Evolutionary conservation across 2,329 filamentous ascomycete genomes (phyloP), one percentile per base, ranked within the genome.

Genomic region (Metarhizium brunneum): DNA sequence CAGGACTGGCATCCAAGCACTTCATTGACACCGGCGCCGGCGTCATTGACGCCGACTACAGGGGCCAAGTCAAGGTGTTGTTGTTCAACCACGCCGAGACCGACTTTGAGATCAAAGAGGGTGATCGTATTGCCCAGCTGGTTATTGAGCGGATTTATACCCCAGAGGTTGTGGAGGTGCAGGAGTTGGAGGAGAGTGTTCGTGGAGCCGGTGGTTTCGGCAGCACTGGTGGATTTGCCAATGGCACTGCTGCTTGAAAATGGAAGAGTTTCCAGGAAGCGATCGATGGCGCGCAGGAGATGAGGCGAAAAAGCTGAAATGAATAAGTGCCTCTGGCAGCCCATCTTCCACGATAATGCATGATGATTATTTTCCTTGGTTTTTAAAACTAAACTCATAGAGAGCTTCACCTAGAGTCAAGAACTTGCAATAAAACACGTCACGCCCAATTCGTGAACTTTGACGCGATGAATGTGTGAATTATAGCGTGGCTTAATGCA

Each of bases 31-130:
- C 89, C 0, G 91, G 95, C 59, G 94, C 94, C 0, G 94, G 94
- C 54, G 94, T 99, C 61, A 97, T 99, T 65, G 94, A 99, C 71
- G 92, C 92, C 38, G 94, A 99, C 73, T 99, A 99, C 77, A 83
- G 94, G 40, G 94, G 94, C 20, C 88, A 88, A 63, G 87, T 99
- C 65, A 96, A 95, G 78, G 88, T 99, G 30, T 80, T 99, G 62
- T 82, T 99, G 53, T 97, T 97, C 73, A 99, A 99, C 76, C 86
- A 95, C 71, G 81, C 81, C 53, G 91, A 96, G 52, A 73, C 75
- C 45, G 91, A 96, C 69, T 97, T 95, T 68, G 78, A 74, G 61
- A 78, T 99, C 62, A 86, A 87, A 66, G 85, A 87, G 67, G 92
- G 92, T 52, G 94, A 99, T 72, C 87, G 94, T 54, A 78, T 99